phyloP scores from a whole-genome alignment of 148 eudicot species.

The Oxyria digyna region DNA sequence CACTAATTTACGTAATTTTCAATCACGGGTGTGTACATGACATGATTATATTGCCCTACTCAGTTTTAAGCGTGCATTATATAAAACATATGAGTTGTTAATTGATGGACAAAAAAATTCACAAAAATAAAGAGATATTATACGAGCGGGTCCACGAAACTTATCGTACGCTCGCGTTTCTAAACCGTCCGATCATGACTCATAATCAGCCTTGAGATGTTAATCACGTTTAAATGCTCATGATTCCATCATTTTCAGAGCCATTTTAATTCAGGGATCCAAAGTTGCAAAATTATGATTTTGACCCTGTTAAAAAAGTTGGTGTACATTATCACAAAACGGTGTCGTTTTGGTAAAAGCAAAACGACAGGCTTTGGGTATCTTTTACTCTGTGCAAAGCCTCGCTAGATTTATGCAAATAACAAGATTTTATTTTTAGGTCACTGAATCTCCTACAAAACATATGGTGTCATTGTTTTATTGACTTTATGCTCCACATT shows the following conservation, averaged over 20 bases:
- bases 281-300: not conserved
- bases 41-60: not conserved
- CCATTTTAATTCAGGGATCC: not conserved
- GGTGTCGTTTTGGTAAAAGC: not conserved
- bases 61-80: not conserved
- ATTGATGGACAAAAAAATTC: no score
- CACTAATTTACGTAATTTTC: not conserved
- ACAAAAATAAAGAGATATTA: no score
- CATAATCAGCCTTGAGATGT: not conserved
- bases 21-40: not conserved
- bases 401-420: not conserved
- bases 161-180: not conserved
- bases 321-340: not conserved
- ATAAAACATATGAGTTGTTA: not conserved
- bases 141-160: not conserved
- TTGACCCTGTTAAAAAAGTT: not conserved
- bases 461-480: not conserved
- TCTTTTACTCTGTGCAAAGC: not conserved
- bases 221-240: slow-evolving; percentile 1
- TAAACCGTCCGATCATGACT: not conserved
- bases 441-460: not conserved
- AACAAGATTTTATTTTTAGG: not conserved
- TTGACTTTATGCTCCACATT: no score
- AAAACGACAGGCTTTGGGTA: not conserved
- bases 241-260: slow-evolving; percentile 6